These are phyloP conservation scores for Mycena belliarum DNA, from an alignment of 768 basidiomycete genomes.

Conservation along the genomic window DNA sequence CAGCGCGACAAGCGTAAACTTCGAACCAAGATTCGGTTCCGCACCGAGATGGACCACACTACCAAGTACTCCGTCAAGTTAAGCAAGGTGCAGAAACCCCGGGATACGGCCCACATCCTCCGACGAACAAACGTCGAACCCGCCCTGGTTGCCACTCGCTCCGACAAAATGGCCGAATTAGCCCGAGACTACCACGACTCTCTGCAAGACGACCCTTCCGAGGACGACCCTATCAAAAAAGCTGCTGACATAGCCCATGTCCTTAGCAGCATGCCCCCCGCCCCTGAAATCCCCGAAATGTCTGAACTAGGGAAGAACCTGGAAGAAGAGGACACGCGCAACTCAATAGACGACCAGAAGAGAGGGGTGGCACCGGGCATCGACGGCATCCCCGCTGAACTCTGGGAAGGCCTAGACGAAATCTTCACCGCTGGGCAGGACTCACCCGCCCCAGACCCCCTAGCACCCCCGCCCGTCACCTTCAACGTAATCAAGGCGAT, in stretches of 20 bases:
- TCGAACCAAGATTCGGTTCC: not conserved
- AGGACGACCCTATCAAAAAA: not conserved
- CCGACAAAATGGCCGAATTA: conserved; percentile 7
- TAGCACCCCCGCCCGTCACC: not conserved
- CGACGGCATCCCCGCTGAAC: not conserved
- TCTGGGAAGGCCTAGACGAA: not conserved
- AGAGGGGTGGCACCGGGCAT: not conserved
- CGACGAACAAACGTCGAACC: not conserved
- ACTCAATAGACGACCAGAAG: not conserved
- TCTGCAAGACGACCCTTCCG: not conserved
- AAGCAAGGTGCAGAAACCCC: not conserved
- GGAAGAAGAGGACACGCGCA: not conserved
- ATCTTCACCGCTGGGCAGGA: not conserved
- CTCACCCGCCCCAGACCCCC: not conserved
- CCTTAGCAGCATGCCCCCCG: not conserved
- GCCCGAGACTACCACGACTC: not conserved
- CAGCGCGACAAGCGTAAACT: not conserved
- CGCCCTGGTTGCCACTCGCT: not conserved
- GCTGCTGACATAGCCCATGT: not conserved
- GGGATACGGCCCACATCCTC: not conserved
- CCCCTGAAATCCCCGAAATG: not conserved
- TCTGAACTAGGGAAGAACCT: not conserved
- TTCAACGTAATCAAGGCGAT: conserved; percentile 6
- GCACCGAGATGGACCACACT: not conserved
- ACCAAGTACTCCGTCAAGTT: conserved; percentile 3